Conservation (phyloP, 768 basidiomycete genomes). For the Mrakia frigida region DNA sequence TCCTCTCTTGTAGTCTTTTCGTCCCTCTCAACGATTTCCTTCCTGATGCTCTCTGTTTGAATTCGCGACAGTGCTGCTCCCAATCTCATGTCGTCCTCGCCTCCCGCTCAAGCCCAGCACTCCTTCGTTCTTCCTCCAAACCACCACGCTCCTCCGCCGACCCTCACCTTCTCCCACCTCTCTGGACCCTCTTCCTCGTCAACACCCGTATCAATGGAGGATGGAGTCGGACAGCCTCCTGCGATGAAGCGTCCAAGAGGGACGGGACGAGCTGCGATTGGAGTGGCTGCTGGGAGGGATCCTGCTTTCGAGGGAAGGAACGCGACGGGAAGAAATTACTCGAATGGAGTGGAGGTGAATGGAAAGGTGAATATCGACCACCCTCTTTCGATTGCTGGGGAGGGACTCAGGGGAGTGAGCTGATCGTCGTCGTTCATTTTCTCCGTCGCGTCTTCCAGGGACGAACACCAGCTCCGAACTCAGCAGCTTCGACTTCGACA, state of each 20-base stretch:
- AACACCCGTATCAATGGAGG: neutral
- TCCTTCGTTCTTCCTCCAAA: slow-evolving; percentile 4
- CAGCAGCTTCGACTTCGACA: neutral
- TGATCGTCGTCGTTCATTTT: neutral
- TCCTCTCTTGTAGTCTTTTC: neutral
- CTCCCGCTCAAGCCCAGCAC: slow-evolving; percentile 7
- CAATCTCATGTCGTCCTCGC: slow-evolving; percentile 4
- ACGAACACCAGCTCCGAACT: neutral
- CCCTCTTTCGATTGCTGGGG: too few relatives aligned
- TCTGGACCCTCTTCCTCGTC: slow-evolving; percentile 7
- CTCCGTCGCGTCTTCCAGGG: neutral
- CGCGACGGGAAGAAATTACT: slow-evolving; percentile 17
- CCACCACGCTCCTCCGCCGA: neutral
- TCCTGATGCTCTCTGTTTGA: neutral
- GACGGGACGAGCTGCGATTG: slow-evolving; percentile 10
- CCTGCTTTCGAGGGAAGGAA: neutral
- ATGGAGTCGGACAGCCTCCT: slow-evolving; percentile 17
- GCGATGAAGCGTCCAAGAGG: slow-evolving; percentile 29
- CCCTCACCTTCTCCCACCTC: slow-evolving; percentile 7
- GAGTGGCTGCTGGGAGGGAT: slow-evolving; percentile 14
- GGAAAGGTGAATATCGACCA: slow-evolving; percentile 10
- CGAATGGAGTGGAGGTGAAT: neutral
- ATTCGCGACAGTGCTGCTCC: slow-evolving; percentile 6
- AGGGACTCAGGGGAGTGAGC: too few relatives aligned
- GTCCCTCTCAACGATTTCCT: too few relatives aligned